Evolutionary conservation across 768 basidiomycete species (phyloP), one percentile per base, ranked within the genome.

Genomic region (Rhizopogon salebrosus): DNA sequence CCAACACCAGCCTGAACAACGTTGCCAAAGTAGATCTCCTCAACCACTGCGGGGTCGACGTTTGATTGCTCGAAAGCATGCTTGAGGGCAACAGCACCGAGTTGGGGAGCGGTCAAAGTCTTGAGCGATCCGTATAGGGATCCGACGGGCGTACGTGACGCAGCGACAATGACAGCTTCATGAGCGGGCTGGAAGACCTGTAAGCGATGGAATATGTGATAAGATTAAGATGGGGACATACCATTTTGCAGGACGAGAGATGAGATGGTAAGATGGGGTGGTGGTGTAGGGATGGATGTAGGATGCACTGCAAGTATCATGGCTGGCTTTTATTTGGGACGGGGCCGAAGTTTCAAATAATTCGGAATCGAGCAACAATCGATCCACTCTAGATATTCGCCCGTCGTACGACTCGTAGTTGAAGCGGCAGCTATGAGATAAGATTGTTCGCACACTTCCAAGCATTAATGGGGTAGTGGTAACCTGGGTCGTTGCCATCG

Each of bases 1-100:
- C 97, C 97, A 45, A 95, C 91, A 61, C 94, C 94, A 3, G 93
- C 97, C 73, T 98, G 95, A 52, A 98, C 84, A 63, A 99, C 97
- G 64, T 99, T 95, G 59, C 97, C 97, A 64, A 98, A 88, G 80
- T 88, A 98, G 62, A 98, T 76, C 74, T 99, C 97, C 70, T 98
- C 94, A 14, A 92, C 85, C 54, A 80, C 66, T 1, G 85, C 79
- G n/a, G 94, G 88, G 61, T 87, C 82, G 63, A 98, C 79, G 48
- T 85, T 83, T 43, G 86, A 85, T 51, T 87, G 80, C 58, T 84
- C 79, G 53, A 98, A 78, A 18, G 94, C 97, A 66, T 89, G 88
- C 71, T 94, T 98, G 67, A 98, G 80, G 35, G 92, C 97, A 48
- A 85, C 75, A 24, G 81, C 71, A 60, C 97, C 97, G 53, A 99